Percentiles rank a stretch among this genome's conserved stretches.
phyloP scores from a whole-genome alignment of 192 early-diverging fungal genomes.

The Ambispora gerdemannii region DNA sequence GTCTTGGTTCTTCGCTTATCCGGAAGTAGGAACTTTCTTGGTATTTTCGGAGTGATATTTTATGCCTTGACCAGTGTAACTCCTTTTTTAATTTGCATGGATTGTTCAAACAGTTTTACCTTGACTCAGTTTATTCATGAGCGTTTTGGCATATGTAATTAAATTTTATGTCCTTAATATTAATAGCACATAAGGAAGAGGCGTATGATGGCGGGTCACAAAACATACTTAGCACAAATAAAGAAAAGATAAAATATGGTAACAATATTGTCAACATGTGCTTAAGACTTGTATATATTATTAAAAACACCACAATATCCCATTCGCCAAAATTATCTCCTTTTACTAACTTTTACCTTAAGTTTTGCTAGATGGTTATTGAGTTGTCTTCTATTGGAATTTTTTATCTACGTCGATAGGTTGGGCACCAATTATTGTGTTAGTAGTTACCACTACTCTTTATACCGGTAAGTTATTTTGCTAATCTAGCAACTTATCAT shows the following conservation, averaged over 20 bases:
- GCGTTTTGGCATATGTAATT: slow-evolving; percentile 53
- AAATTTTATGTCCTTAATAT: slow-evolving; percentile 51
- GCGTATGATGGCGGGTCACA: too few species aligned
- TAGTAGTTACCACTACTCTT: slow-evolving; percentile 54
- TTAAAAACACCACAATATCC: too few species aligned
- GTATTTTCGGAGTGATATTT: slow-evolving; percentile 55
- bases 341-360: too few species aligned
- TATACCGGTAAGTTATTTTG: slow-evolving; percentile 43
- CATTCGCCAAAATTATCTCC: too few species aligned
- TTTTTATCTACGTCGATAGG: slow-evolving; percentile 44
- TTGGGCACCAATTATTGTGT: slow-evolving; percentile 56
- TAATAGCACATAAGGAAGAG: slow-evolving; percentile 55
- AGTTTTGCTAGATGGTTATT: slow-evolving; percentile 55
- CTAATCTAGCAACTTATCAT: background rate
- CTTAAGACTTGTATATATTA: too few species aligned
- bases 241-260: too few species aligned
- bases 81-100: slow-evolving; percentile 54
- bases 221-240: too few species aligned
- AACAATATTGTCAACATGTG: too few species aligned
- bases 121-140: slow-evolving; percentile 58
- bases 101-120: slow-evolving; percentile 58
- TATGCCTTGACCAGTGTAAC: slow-evolving; percentile 55
- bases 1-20: slow-evolving; percentile 54
- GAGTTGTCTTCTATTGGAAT: slow-evolving; percentile 58
- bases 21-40: slow-evolving; percentile 54